These are phyloP conservation scores for Haematococcus sp. DNA, from an alignment of 139 green algal genomes.

Conservation along the genomic window DNA sequence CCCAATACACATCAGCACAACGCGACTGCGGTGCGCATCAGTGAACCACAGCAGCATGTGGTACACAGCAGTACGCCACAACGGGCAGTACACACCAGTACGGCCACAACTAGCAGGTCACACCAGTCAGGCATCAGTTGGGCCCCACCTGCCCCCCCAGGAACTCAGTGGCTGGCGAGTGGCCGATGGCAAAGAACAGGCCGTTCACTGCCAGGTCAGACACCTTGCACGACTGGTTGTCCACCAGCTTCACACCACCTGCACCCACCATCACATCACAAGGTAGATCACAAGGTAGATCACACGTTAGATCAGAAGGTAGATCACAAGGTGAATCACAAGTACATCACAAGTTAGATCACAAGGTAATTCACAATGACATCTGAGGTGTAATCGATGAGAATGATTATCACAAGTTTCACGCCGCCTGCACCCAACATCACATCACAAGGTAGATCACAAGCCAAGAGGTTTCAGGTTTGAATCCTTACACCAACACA, in stretches of 20 bases:
- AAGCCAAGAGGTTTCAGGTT: too few relatives aligned
- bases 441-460: too few relatives aligned
- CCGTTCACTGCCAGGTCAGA: conserved; percentile 46
- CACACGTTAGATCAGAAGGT: too few relatives aligned
- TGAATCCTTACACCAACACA: too few relatives aligned
- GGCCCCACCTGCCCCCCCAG: conserved; percentile 45
- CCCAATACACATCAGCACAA: too few relatives aligned
- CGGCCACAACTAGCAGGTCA: background rate
- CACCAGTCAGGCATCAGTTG: background rate
- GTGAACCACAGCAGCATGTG: too few relatives aligned
- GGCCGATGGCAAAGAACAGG: conserved; percentile 92
- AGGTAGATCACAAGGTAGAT: too few relatives aligned
- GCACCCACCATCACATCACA: background rate
- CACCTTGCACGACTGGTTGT: conserved; percentile 44
- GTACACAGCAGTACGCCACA: too few relatives aligned
- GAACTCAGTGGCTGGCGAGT: conserved; percentile 79
- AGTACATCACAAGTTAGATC: too few relatives aligned
- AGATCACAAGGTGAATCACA: too few relatives aligned
- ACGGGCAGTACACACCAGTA: background rate
- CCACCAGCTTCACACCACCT: background rate
- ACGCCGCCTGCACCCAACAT: background rate
- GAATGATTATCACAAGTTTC: background rate
- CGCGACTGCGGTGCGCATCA: background rate
- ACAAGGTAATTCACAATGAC: too few relatives aligned
- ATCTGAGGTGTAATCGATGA: too few relatives aligned